Percentiles rank a stretch among this genome's conserved stretches.
Evolutionary conservation across 192 early-diverging fungal species (phyloP).

Genomic region (Rhizoclosmatium globosum): DNA sequence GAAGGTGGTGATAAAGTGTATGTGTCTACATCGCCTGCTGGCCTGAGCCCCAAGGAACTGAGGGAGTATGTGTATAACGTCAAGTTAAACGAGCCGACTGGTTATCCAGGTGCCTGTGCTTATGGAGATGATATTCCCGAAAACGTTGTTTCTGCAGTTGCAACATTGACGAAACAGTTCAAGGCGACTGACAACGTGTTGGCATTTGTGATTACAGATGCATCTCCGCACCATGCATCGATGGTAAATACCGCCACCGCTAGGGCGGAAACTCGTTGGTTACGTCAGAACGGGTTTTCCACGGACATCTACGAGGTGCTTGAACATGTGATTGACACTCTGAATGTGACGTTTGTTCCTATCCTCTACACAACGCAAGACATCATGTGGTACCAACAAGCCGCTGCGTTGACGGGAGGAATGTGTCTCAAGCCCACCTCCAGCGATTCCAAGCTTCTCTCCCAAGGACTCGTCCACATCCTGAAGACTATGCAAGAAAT

Average conservation of each 20-base stretch:
- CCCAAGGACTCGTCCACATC: conserved; percentile 27
- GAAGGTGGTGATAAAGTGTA: conserved; percentile 7
- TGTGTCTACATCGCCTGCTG: neutral
- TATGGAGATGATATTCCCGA: conserved; percentile 33
- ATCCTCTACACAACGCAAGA: conserved; percentile 35
- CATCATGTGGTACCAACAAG: conserved; percentile 42
- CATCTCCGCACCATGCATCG: conserved; percentile 24
- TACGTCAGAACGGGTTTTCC: conserved; percentile 10
- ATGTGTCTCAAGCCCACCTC: conserved; percentile 26
- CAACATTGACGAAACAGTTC: conserved; percentile 18
- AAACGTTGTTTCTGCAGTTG: conserved; percentile 37
- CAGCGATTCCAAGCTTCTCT: neutral
- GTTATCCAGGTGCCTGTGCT: neutral
- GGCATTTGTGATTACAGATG: conserved; percentile 45
- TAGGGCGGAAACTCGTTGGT: conserved; percentile 11
- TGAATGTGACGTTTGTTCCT: conserved; percentile 46
- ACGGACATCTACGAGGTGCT: conserved; percentile 41
- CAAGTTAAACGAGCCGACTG: conserved; percentile 5
- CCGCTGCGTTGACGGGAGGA: conserved; percentile 36
- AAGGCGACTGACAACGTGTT: conserved; percentile 33
- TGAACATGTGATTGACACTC: conserved; percentile 30
- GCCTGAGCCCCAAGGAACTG: neutral
- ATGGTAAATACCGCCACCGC: neutral
- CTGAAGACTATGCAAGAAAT: conserved; percentile 32
- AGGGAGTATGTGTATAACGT: neutral